phyloP scores from a whole-genome alignment of 2,329 filamentous ascomycete species.

The Diaporthe eres region DNA sequence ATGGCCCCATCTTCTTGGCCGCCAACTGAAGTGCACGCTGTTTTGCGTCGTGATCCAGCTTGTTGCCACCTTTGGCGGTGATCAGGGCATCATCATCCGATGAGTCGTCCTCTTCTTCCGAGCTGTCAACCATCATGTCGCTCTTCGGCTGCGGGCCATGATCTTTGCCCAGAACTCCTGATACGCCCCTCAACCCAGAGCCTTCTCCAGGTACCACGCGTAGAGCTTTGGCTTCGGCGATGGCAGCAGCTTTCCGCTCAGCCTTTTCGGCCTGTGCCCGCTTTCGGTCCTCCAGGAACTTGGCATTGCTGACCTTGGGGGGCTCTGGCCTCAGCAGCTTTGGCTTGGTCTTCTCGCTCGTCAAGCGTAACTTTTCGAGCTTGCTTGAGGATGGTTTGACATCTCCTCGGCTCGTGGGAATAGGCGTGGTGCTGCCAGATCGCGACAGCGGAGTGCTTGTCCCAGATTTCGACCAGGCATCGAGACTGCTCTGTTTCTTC shows the following conservation, averaged over 20 bases:
- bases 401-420: slow-evolving; percentile 26
- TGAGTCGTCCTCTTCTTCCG: slow-evolving; percentile 80
- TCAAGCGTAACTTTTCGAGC: slow-evolving; percentile 41
- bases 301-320: slow-evolving; percentile 55
- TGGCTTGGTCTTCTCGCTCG: slow-evolving; percentile 55
- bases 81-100: slow-evolving; percentile 65
- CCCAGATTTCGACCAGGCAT: slow-evolving; percentile 72
- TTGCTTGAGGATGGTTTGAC: slow-evolving; percentile 38
- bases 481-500: slow-evolving; percentile 73
- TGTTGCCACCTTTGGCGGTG: slow-evolving; percentile 57
- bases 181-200: slow-evolving; percentile 81
- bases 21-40: slow-evolving; percentile 58
- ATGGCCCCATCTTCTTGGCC: slow-evolving; percentile 75
- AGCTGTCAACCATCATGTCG: slow-evolving; percentile 90
- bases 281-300: slow-evolving; percentile 81
- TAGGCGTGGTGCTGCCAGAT: slow-evolving; percentile 46
- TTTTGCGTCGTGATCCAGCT: slow-evolving; percentile 49
- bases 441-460: slow-evolving; percentile 44
- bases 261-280: slow-evolving; percentile 82
- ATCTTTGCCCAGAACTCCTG: slow-evolving; percentile 81
- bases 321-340: slow-evolving; percentile 47
- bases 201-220: slow-evolving; percentile 75
- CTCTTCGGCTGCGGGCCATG: slow-evolving; percentile 81
- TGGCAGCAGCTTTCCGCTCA: slow-evolving; percentile 78
- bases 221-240: slow-evolving; percentile 77